Evolutionary conservation across 2,329 filamentous ascomycete genomes (phyloP), one percentile per base, ranked within the genome.

Genomic region (Aquanectria penicillioides): DNA sequence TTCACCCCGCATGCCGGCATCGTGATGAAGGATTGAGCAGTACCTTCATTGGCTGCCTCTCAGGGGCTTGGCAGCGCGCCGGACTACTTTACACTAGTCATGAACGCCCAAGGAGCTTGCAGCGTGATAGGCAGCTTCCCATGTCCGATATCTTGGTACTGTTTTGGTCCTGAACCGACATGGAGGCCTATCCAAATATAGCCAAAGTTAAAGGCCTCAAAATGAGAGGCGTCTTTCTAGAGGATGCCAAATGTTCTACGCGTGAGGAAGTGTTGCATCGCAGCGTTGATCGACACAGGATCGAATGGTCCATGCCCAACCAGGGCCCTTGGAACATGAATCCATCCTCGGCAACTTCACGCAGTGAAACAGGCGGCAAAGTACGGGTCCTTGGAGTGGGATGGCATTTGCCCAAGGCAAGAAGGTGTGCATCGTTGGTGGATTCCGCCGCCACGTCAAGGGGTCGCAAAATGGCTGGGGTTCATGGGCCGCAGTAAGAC

Each of bases 1-100:
- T 50, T 61, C 63, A 67, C 66, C 66, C 67, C 66, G 66, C 68
- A 68, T 56, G 46, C 26, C 34, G 46, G 59, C 59, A 47, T 57
- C 46, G 31, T 26, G 25, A 37, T 57, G 61, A 57, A 48, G 54
- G 36, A 62, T 44, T 29, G 34, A 4, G 38, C 38, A 28, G 26
- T 26, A 33, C 36, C 50, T 25, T 44, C 41, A 70, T 69, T 69
- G 68, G 68, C 40, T 44, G 28, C 43, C 17, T 8, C 37, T 17
- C 20, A 48, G 36, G 50, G 57, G 34, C 34, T 53, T 59, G 63
- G 56, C 56, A 56, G 47, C 29, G 48, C 55, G 50, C 53, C 36
- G 28, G 34, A 37, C 49, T 57, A 52, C 47, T 55, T 62, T 48
- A 37, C 26, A 22, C 36, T 37, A 38, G 34, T 34, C 22, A 47